Base-by-base conservation (phyloP, 176 grass and related monocot species). In the Musa schizocarpa region DNA sequence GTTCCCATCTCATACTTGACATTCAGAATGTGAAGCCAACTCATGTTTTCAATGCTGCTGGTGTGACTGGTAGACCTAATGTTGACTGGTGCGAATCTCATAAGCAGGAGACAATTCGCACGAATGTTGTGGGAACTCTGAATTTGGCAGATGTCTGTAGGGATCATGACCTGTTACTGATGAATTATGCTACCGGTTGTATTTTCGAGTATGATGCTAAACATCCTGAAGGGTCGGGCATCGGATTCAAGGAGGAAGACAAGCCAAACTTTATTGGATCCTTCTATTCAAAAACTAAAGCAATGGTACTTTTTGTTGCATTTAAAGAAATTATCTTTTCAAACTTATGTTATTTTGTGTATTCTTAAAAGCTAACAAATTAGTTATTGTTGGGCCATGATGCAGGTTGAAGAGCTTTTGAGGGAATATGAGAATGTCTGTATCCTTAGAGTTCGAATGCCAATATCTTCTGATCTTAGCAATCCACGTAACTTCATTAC, bases 361-460 rank as follows among this genome's bases (percentile, higher is more conserved):
- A 34, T 1, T 43, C 17, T 50, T 65, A 1, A 2, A 63, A 11
- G 17, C 34, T 62, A 53, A 52, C n/a, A 62, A 13, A 20, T 50
- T 19, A 53, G 9, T 26, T 65, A 10, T 53, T 65, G 5, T 53
- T 69, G 67, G 17, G 24, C 56, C 57, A 26, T 17, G 24, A 65
- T 77, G 75, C 75, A 77, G 75, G 61, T 77, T 65, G 75, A 77
- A 77, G 75, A 77, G 34, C 75, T 77, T 77, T 16, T 77, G 59
- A 77, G 65, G 25, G 75, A 77, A 77, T 77, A 66, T 53, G 75
- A 77, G 8, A 77, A 77, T 77, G 75, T 77, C 9, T 77, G 75
- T 49, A 77, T 61, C 12, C 75, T 77, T 51, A 64, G 75, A 65
- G 57, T 77, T 25, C 65, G 75, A 53, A 77, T 77, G 75, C 75